These are phyloP conservation scores for Leccinum uliginosum DNA, from an alignment of 768 basidiomycete species.

Conservation along the genomic window DNA sequence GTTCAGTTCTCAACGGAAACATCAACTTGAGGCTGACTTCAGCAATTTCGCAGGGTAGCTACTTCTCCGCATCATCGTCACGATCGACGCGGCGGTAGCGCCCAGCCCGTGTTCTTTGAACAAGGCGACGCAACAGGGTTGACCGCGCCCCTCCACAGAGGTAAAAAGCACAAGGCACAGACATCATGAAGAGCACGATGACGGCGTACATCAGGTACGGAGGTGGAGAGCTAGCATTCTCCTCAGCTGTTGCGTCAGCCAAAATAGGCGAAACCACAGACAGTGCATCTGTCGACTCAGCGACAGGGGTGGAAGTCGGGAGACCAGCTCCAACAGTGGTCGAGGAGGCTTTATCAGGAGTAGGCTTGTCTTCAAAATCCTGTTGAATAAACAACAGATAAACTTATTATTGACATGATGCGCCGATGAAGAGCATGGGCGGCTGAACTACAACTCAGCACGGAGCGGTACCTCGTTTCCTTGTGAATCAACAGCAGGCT, in stretches of 20 bases:
- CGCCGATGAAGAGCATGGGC: slow-evolving; percentile 30
- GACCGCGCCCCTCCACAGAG: slow-evolving; percentile 41
- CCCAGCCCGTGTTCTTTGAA: slow-evolving; percentile 33
- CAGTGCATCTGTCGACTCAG: background rate
- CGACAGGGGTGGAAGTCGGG: slow-evolving; percentile 3
- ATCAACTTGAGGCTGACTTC: background rate
- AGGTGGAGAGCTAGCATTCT: background rate
- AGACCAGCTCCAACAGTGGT: slow-evolving; percentile 14
- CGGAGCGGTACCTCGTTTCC: slow-evolving; percentile 91
- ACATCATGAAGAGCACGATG: slow-evolving; percentile 38
- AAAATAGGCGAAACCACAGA: background rate
- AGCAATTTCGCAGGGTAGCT: slow-evolving; percentile 3
- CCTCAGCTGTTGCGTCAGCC: slow-evolving; percentile 4
- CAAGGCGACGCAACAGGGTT: slow-evolving; percentile 34
- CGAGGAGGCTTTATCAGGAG: slow-evolving; percentile 8
- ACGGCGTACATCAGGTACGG: slow-evolving; percentile 18
- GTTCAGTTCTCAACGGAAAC: background rate
- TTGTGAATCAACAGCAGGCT: slow-evolving; percentile 51
- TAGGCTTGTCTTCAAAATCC: slow-evolving; percentile 31
- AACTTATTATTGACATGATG: slow-evolving; percentile 48
- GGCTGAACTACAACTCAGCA: slow-evolving; percentile 79
- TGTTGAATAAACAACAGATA: slow-evolving; percentile 46
- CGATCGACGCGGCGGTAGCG: slow-evolving; percentile 44
- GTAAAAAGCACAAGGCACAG: slow-evolving; percentile 41
- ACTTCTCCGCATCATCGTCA: slow-evolving; percentile 52